Evolutionary conservation across 805 yeast genomes (phyloP).

Genomic region (Metschnikowia gelsemii): DNA sequence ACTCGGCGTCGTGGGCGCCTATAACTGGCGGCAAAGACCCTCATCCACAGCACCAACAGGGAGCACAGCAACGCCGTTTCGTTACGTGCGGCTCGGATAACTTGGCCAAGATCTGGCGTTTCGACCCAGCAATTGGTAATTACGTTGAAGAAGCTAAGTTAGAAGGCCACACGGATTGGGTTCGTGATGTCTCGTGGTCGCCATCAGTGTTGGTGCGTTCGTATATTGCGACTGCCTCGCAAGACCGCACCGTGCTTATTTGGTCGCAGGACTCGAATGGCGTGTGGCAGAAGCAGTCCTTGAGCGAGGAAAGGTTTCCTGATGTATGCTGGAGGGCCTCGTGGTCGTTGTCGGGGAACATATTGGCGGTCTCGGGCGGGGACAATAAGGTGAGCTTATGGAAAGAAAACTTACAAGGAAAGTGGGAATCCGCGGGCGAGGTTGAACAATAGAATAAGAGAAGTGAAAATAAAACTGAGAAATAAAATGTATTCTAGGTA

Average conservation of each 20-base stretch:
- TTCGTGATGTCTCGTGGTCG: slow-evolving; percentile 97
- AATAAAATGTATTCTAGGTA: slow-evolving; percentile 5
- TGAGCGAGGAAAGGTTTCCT: slow-evolving; percentile 81
- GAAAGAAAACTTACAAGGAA: slow-evolving; percentile 91
- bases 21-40: slow-evolving; percentile 37
- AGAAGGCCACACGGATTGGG: slow-evolving; percentile 97
- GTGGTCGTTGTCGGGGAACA: slow-evolving; percentile 95
- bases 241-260: slow-evolving; percentile 89
- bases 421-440: slow-evolving; percentile 97
- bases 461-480: not conserved
- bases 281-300: slow-evolving; percentile 76
- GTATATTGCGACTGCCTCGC: slow-evolving; percentile 94
- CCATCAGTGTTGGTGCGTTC: slow-evolving; percentile 84
- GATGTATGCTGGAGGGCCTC: slow-evolving; percentile 98
- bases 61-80: slow-evolving; percentile 61
- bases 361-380: slow-evolving; percentile 93
- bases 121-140: slow-evolving; percentile 51
- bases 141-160: slow-evolving; percentile 74
- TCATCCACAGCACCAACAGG: slow-evolving; percentile 9
- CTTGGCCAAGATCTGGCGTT: slow-evolving; percentile 87
- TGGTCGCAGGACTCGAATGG: slow-evolving; percentile 83
- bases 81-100: slow-evolving; percentile 96
- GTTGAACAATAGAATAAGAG: slow-evolving; percentile 65
- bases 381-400: slow-evolving; percentile 94
- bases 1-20: slow-evolving; percentile 95